Evolutionary conservation across 345 rosid species (phyloP).

Genomic region (Turnera subulata): DNA sequence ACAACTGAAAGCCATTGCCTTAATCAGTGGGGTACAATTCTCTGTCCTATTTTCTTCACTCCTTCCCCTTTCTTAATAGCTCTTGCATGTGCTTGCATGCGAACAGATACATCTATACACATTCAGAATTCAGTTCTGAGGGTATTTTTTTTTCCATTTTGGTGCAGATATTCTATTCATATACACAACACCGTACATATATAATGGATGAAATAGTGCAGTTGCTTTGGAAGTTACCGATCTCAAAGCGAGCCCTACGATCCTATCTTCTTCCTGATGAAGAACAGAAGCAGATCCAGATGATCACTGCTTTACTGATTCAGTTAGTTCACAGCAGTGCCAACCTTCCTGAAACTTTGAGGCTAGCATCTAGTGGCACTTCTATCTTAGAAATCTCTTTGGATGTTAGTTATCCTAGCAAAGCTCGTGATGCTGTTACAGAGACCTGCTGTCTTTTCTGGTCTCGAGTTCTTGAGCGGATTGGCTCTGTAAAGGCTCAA

Average conservation of each 20-base stretch:
- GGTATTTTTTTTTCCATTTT: conserved; percentile 12
- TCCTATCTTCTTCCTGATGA: conserved; percentile 95
- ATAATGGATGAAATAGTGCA: conserved; percentile 86
- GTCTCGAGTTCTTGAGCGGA: conserved; percentile 94
- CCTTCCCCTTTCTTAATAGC: conserved; percentile 3
- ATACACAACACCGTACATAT: conserved; percentile 77
- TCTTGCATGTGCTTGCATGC: conserved; percentile 10
- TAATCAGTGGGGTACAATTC: conserved; percentile 75
- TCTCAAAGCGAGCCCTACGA: conserved; percentile 72
- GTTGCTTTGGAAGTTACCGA: conserved; percentile 83
- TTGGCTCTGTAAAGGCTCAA: conserved; percentile 75
- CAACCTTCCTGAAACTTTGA: conserved; percentile 75
- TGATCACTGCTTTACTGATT: conserved; percentile 89
- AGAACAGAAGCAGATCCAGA: conserved; percentile 97
- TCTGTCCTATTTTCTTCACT: conserved; percentile 12
- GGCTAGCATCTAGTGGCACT: conserved; percentile 54
- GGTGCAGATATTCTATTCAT: conserved; percentile 81
- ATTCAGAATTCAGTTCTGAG: background rate
- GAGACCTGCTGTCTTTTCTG: conserved; percentile 96
- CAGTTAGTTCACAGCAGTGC: conserved; percentile 93
- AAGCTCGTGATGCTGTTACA: conserved; percentile 78
- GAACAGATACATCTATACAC: background rate
- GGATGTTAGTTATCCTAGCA: conserved; percentile 63
- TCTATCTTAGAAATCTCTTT: conserved; percentile 53
- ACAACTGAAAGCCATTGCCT: conserved; percentile 90